phyloP scores from a whole-genome alignment of 2,329 filamentous ascomycete species.

The Tolypocladium pustulatum region DNA sequence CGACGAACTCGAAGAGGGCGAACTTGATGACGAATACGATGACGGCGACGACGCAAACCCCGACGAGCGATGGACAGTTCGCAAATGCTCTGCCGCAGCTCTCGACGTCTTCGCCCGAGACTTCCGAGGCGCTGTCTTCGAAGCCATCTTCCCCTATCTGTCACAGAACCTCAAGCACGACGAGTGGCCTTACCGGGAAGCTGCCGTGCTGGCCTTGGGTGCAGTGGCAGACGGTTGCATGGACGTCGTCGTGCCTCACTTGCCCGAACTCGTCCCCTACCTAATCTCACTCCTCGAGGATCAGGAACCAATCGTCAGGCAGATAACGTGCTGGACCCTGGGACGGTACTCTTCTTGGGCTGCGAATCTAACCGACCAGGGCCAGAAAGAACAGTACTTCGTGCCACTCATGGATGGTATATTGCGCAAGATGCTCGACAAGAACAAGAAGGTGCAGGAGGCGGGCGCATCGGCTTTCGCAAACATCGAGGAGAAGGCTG shows the following conservation, averaged over 20 bases:
- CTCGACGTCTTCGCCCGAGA: slow-evolving; percentile 89
- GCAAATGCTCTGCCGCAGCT: slow-evolving; percentile 94
- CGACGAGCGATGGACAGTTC: slow-evolving; percentile 87
- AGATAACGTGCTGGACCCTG: slow-evolving; percentile 97
- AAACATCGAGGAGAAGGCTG: slow-evolving; percentile 88
- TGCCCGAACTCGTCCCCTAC: slow-evolving; percentile 84
- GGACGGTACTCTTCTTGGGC: slow-evolving; percentile 92
- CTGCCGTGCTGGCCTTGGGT: slow-evolving; percentile 85
- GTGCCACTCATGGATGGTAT: slow-evolving; percentile 97
- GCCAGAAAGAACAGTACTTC: slow-evolving; percentile 68
- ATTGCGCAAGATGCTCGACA: slow-evolving; percentile 86
- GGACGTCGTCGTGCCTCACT: slow-evolving; percentile 76
- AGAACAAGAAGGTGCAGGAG: slow-evolving; percentile 96
- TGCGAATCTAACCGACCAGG: slow-evolving; percentile 56
- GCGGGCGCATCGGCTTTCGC: slow-evolving; percentile 93
- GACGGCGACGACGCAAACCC: slow-evolving; percentile 71
- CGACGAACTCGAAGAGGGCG: slow-evolving; percentile 77
- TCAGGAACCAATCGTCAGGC: slow-evolving; percentile 77
- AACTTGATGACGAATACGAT: slow-evolving; percentile 65
- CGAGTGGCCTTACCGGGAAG: slow-evolving; percentile 88
- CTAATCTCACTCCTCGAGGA: slow-evolving; percentile 80
- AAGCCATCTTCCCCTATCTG: slow-evolving; percentile 84
- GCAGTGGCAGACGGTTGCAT: slow-evolving; percentile 94
- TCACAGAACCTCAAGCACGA: slow-evolving; percentile 78
- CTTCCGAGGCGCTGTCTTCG: slow-evolving; percentile 80